Evolutionary conservation across 805 yeast species (phyloP).

Genomic region (Kodamaea restingae): DNA sequence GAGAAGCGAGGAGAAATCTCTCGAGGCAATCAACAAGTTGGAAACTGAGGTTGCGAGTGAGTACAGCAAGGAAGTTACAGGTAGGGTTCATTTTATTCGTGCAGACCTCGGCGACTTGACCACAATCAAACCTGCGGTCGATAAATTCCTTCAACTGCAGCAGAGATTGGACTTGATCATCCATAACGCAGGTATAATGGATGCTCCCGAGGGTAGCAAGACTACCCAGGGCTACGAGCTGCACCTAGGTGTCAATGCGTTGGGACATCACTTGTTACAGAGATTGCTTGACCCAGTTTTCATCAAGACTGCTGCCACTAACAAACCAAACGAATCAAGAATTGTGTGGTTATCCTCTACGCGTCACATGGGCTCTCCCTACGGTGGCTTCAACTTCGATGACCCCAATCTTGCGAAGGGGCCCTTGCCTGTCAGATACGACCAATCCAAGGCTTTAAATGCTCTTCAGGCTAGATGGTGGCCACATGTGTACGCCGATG

Average conservation of each 20-base stretch:
- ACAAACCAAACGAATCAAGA: constrained; percentile 27
- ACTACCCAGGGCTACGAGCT: constrained; percentile 45
- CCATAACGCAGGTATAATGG: constrained; percentile 33
- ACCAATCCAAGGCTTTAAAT: constrained; percentile 42
- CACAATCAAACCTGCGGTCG: constrained; percentile 22
- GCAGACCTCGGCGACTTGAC: constrained; percentile 12
- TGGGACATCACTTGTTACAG: constrained; percentile 46
- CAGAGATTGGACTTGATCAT: constrained; percentile 19
- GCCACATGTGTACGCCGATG: constrained; percentile 25
- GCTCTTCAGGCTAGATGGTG: constrained; percentile 34
- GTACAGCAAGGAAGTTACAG: constrained; percentile 10
- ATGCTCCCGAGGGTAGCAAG: constrained; percentile 29
- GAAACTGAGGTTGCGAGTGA: constrained; percentile 18
- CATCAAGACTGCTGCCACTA: constrained; percentile 24
- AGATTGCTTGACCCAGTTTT: constrained; percentile 36
- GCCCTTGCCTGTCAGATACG: constrained; percentile 28
- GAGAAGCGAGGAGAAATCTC: constrained; percentile 31
- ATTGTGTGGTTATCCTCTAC: constrained; percentile 45
- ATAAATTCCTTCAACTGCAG: constrained; percentile 13
- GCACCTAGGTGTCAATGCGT: constrained; percentile 44
- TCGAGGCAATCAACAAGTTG: constrained; percentile 22
- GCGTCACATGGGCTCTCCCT: constrained; percentile 27
- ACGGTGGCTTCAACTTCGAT: constrained; percentile 32
- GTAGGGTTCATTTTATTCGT: constrained; percentile 8
- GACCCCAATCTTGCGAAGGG: constrained; percentile 14